Evolutionary conservation across 179 eudicot species (phyloP), one percentile per base, ranked within the genome.

Genomic region (Patellifolia procumbens): DNA sequence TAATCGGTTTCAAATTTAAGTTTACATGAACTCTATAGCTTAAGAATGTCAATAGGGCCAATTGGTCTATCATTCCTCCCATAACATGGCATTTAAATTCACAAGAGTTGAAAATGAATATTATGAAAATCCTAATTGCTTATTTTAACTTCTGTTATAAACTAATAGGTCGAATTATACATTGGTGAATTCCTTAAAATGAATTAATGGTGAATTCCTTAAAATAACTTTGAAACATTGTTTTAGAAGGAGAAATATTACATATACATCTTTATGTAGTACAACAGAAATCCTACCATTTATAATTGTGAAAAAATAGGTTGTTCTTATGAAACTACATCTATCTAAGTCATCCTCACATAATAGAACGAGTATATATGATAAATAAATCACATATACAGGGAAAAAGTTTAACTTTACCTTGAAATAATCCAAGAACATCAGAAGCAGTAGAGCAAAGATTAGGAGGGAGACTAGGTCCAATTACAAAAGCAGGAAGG

Each of bases 351-450:
- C 55, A 51, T 19, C 15, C 55, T 13, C 20, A 13, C n/a, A 37
- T 37, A 37, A 37, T 37, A 37, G 42, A 37, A 52, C 42, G 20
- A 64, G 3, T 20, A 20, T 7, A 37, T 8, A 64, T 37, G 46
- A 16, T 32, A 64, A 2, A 19, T 20, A 7, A 68, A 43, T 24
- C 2, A 12, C 53, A 68, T 12, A n/a, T 42, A 2, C 22, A 26
- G 34, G 31, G 17, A 7, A 19, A 22, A 39, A 9, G 31, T 42
- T 66, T 24, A 10, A 22, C 42, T 3, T 8, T 64, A 86, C 98
- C 98, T 87, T 87, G 81, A 71, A 95, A 87, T 85, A 95, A 84
- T 65, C 98, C 93, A 49, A 91, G 93, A 71, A 95, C 87, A 84
- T 95, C 97, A 20, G 88, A 85, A 39, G 92, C 97, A 34, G 98